phyloP scores from a whole-genome alignment of 2,329 filamentous ascomycete genomes.

The Cytospora paraplurivora region DNA sequence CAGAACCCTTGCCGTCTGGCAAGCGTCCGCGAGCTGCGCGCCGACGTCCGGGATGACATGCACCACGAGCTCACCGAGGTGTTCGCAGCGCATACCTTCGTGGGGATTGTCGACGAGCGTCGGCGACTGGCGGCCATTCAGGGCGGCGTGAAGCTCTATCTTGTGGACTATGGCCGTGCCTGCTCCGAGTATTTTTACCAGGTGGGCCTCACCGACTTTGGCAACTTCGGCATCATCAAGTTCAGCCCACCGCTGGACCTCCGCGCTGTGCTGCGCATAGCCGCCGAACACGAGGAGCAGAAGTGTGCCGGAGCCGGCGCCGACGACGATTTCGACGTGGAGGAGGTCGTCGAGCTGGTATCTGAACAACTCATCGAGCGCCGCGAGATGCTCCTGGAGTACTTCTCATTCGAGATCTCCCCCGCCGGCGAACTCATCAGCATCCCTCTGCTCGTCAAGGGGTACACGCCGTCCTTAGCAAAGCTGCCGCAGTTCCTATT shows the following conservation, averaged over 20 bases:
- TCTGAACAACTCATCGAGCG: slow-evolving; percentile 70
- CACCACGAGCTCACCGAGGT: slow-evolving; percentile 86
- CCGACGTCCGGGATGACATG: slow-evolving; percentile 76
- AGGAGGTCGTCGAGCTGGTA: slow-evolving; percentile 67
- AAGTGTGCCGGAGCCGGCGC: slow-evolving; percentile 32
- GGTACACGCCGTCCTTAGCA: slow-evolving; percentile 80
- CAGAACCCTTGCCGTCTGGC: slow-evolving; percentile 71
- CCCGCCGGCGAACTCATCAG: slow-evolving; percentile 73
- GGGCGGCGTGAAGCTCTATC: slow-evolving; percentile 85
- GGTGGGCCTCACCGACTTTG: slow-evolving; percentile 90
- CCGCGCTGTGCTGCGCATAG: slow-evolving; percentile 70
- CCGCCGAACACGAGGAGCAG: slow-evolving; percentile 68
- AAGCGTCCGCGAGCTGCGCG: slow-evolving; percentile 84
- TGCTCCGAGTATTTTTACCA: slow-evolving; percentile 95
- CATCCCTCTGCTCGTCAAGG: slow-evolving; percentile 84
- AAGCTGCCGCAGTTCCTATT: slow-evolving; percentile 91
- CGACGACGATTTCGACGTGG: slow-evolving; percentile 64
- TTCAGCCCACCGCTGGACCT: slow-evolving; percentile 78
- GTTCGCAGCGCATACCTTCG: slow-evolving; percentile 86
- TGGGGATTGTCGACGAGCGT: slow-evolving; percentile 86
- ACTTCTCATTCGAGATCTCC: slow-evolving; percentile 85
- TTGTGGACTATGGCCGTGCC: slow-evolving; percentile 88
- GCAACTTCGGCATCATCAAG: slow-evolving; percentile 84
- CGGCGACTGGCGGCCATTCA: slow-evolving; percentile 91
- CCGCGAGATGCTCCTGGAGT: slow-evolving; percentile 86